These are phyloP conservation scores for Colletotrichum camelliae DNA, from an alignment of 2,329 filamentous ascomycete species.

Conservation along the genomic window DNA sequence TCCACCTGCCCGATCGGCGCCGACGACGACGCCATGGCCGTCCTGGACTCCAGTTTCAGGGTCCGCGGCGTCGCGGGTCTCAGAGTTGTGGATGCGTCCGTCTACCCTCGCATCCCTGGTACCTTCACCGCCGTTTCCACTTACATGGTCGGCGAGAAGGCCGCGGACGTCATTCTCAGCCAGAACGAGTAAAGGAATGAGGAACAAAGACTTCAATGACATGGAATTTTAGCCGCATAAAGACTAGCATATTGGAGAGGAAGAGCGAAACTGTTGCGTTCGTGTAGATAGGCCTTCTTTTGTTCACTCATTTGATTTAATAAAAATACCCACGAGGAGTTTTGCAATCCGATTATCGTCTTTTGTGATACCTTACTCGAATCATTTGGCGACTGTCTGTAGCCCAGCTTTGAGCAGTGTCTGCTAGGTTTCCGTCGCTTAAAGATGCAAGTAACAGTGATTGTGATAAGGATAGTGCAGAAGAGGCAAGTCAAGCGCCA, in stretches of 20 bases:
- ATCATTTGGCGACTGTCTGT: background rate
- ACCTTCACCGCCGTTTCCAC: slow-evolving; percentile 37
- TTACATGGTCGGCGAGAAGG: slow-evolving; percentile 38
- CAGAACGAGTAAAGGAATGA: background rate
- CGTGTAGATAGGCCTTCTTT: background rate
- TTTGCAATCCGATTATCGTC: background rate
- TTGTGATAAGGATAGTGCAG: background rate
- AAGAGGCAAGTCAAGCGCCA: background rate
- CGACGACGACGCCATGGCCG: slow-evolving; percentile 38
- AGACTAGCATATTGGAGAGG: background rate
- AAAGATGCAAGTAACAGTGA: background rate
- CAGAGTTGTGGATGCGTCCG: slow-evolving; percentile 50
- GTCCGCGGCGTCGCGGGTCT: slow-evolving; percentile 51
- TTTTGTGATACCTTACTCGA: background rate
- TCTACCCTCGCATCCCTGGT: slow-evolving; percentile 43
- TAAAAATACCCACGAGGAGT: background rate
- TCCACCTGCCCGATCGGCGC: slow-evolving; percentile 37
- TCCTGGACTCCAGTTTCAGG: slow-evolving; percentile 54
- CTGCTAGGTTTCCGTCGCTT: background rate
- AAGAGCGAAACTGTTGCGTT: background rate
- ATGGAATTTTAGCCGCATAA: background rate
- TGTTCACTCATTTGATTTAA: background rate
- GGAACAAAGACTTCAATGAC: background rate
- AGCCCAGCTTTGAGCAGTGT: background rate
- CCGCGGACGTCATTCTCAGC: slow-evolving; percentile 33